Evolutionary conservation across 2,329 filamentous ascomycete genomes (phyloP).

Genomic region (Sarocladium brachiariae): DNA sequence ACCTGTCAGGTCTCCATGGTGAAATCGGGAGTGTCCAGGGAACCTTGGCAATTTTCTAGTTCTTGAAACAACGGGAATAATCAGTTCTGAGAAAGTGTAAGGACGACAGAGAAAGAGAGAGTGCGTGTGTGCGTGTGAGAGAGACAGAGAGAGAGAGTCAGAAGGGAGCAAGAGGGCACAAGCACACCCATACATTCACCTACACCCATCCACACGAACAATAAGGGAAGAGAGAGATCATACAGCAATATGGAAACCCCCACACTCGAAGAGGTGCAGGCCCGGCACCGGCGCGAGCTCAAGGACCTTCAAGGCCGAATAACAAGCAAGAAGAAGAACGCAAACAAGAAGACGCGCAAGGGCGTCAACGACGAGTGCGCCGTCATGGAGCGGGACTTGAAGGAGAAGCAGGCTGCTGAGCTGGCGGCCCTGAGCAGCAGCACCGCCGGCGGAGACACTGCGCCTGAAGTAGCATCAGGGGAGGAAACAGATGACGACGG

Average conservation of each 20-base stretch:
- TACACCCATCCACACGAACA: neutral
- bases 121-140: too few relatives aligned
- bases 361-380: slow-evolving; percentile 72
- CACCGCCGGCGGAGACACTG: slow-evolving; percentile 9
- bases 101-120: too few relatives aligned
- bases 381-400: slow-evolving; percentile 58
- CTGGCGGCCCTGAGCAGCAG: slow-evolving; percentile 32
- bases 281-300: slow-evolving; percentile 80
- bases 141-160: too few relatives aligned
- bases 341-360: slow-evolving; percentile 78
- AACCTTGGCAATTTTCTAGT: too few relatives aligned
- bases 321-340: slow-evolving; percentile 94
- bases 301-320: slow-evolving; percentile 78
- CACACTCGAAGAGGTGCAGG: slow-evolving; percentile 65
- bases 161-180: too few relatives aligned
- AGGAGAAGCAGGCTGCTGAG: slow-evolving; percentile 60
- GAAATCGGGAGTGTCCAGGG: too few relatives aligned
- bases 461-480: too few relatives aligned
- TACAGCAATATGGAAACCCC: neutral
- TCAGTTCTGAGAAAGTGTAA: too few relatives aligned
- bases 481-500: too few relatives aligned
- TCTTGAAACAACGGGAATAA: too few relatives aligned
- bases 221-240: neutral
- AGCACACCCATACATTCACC: too few relatives aligned
- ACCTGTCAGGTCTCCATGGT: too few relatives aligned